phyloP scores from a whole-genome alignment of 495 filamentous ascomycete genomes.

The Cryomyces minteri region DNA sequence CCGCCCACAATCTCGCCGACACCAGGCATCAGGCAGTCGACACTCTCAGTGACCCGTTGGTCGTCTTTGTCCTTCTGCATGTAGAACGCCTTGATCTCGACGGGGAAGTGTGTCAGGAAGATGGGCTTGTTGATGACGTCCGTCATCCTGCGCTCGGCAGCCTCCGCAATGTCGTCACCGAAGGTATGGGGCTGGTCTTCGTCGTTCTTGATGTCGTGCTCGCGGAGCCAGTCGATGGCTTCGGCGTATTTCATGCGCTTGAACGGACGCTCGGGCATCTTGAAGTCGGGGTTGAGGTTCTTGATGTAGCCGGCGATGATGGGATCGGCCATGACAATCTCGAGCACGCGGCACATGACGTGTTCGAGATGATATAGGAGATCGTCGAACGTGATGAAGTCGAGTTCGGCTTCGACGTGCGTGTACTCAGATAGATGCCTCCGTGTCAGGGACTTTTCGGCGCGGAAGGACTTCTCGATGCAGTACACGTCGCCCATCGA shows the following conservation, averaged over 20 bases:
- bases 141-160: conserved; percentile 92
- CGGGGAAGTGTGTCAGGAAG: conserved; percentile 93
- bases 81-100: conserved; percentile 98
- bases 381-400: conserved; percentile 88
- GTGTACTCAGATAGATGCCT: conserved; percentile 94
- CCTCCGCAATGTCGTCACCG: conserved; percentile 96
- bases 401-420: conserved; percentile 90
- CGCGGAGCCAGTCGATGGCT: conserved; percentile 81
- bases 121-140: conserved; percentile 90
- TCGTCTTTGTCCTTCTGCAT: conserved; percentile 86
- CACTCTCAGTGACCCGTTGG: conserved; percentile 81
- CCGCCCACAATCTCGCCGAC: conserved; percentile 96
- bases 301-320: conserved; percentile 49
- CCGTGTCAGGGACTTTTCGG: conserved; percentile 86
- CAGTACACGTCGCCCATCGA: conserved; percentile 90
- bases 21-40: conserved; percentile 90
- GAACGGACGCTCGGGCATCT: conserved; percentile 72
- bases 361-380: conserved; percentile 81
- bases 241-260: conserved; percentile 88
- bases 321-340: conserved; percentile 53
- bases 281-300: conserved; percentile 75
- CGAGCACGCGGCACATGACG: conserved; percentile 74
- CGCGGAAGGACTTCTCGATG: conserved; percentile 96
- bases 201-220: conserved; percentile 82
- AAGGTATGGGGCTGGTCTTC: conserved; percentile 78